Evolutionary conservation across 1,284 basidiomycete genomes (phyloP).

Genomic region (Malassezia equina): DNA sequence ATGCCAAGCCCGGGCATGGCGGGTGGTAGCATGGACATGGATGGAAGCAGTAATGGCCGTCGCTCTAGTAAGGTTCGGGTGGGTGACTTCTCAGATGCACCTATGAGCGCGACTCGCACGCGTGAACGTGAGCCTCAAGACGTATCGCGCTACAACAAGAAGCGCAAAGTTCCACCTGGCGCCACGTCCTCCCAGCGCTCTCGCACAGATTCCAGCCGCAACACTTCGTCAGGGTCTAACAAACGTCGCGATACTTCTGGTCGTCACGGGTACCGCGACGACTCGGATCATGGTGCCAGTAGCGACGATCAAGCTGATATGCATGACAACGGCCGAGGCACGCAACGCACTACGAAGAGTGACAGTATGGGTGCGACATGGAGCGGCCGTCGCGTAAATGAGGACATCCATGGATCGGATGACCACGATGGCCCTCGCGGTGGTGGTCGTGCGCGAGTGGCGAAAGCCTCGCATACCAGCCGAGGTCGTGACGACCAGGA

Average conservation of each 20-base stretch:
- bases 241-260: background rate
- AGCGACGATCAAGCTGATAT: constrained; percentile 1
- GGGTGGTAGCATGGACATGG: background rate
- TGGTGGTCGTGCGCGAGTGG: background rate
- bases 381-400: constrained; percentile 1
- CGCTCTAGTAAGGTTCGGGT: background rate
- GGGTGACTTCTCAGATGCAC: background rate
- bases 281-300: background rate
- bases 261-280: background rate
- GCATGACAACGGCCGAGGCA: background rate
- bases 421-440: background rate
- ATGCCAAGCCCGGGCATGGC: background rate
- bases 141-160: constrained; percentile 19
- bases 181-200: background rate
- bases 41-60: background rate
- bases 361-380: background rate
- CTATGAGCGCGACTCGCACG: background rate
- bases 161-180: constrained; percentile 22
- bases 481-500: constrained; percentile 45
- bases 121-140: constrained; percentile 5
- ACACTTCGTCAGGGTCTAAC: background rate
- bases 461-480: background rate
- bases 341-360: background rate
- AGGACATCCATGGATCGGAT: background rate
- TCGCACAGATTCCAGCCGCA: background rate